Base-by-base conservation (phyloP, 2,329 filamentous ascomycete species). In the Camptophora hylomeconis region DNA sequence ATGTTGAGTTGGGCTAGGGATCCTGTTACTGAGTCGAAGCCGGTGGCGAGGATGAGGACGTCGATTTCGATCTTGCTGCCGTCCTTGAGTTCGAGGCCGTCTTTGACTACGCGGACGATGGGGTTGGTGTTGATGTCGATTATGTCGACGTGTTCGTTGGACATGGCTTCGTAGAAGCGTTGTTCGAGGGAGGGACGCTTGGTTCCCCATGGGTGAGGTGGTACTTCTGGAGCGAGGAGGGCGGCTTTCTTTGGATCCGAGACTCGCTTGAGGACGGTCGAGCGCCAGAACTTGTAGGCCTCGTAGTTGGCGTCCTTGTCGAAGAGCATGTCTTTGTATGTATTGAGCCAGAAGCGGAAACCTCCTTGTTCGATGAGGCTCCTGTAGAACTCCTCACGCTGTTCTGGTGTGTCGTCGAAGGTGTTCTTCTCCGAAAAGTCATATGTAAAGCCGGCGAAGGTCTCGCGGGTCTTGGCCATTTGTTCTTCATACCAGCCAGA, bases 381-480 rank as follows among this genome's bases (percentile, higher is more conserved):
- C 30, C 72, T 60, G 33, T 63, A 67, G n/a, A 63, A 51, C 1
- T 54, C 56, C 39, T 66, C 56, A 0, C 67, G 60, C 28, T 68
- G 55, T 24, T 65, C 64, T 0, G 58, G 52, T 0, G 53, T 56
- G 30, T 67, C 67, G 29, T 72, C 67, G 25, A 68, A 68, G 0
- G 69, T 72, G 22, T 65, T 62, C 34, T 60, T 63, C 42, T 72
- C 54, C 4, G 54, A 37, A 43, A 62, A 69, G 39, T 69, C 65
- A 36, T 71, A 78, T 7, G 59, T 48, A 45, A 79, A 74, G 1
- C 75, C 74, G 1, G 59, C 66, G 41, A 72, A 75, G 19, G 50
- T 67, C 12, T 48, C 61, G 3, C 72, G 64, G 18, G 56, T 49
- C 16, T 52, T 52, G 45, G 71, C 77, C 2, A 78, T 53, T 28